Percentiles rank a stretch among this genome's conserved stretches.
phyloP scores from a whole-genome alignment of 139 green algal genomes.

The Coelastrella sp. region DNA sequence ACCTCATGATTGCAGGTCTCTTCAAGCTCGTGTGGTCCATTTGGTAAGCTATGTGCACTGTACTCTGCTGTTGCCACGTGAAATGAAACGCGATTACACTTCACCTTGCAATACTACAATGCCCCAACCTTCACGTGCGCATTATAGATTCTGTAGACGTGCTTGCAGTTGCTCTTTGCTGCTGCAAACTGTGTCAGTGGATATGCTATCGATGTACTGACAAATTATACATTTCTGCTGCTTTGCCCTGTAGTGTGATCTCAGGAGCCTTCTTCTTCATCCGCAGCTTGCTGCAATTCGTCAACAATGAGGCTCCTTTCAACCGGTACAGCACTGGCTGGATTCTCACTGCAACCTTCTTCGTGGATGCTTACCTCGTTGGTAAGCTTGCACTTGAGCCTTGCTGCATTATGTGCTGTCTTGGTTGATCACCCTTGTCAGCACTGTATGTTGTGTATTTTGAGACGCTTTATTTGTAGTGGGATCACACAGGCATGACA shows the following conservation, averaged over 20 bases:
- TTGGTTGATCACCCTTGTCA: too few species aligned
- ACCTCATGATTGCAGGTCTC: constrained; percentile 51
- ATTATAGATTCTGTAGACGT: not conserved
- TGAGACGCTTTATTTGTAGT: too few species aligned
- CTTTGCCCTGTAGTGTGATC: constrained; percentile 35
- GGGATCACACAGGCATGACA: too few species aligned
- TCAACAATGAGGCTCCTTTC: constrained; percentile 57
- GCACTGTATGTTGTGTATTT: too few species aligned
- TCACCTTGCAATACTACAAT: not conserved
- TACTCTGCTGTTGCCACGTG: not conserved
- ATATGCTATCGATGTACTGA: too few species aligned
- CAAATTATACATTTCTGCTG: too few species aligned
- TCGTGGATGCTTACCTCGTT: constrained; percentile 68
- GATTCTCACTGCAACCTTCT: constrained; percentile 70
- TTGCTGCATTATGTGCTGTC: not conserved
- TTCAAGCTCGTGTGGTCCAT: constrained; percentile 61
- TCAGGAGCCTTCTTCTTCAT: constrained; percentile 77
- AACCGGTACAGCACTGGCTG: constrained; percentile 58
- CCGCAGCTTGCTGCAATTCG: constrained; percentile 69
- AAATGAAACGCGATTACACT: not conserved
- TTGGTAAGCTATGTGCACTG: constrained; percentile 5
- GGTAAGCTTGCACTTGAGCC: constrained; percentile 43
- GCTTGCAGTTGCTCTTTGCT: not conserved
- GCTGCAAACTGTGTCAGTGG: too few species aligned
- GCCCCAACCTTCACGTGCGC: too few species aligned